Evolutionary conservation across 1,284 basidiomycete genomes (phyloP).

Genomic region (Irpex sp.): DNA sequence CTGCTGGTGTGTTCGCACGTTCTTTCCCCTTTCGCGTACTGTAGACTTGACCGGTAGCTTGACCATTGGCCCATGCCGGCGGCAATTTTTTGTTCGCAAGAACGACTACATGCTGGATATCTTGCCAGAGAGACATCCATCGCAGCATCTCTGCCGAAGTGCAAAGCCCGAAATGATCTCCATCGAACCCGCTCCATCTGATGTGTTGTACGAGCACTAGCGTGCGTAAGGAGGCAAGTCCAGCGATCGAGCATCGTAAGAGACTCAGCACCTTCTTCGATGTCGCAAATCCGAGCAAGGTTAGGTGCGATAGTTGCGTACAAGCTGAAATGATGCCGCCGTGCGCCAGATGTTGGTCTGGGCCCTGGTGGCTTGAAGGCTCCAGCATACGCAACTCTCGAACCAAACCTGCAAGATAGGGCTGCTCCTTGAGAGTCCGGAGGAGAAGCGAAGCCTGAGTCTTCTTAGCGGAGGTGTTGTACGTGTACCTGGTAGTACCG

Average conservation of each 20-base stretch:
- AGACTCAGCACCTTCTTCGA: not conserved
- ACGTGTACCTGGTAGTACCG: not conserved
- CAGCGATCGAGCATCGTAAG: not conserved
- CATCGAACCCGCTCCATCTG: not conserved
- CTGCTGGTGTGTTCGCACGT: no score
- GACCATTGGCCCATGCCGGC: not conserved
- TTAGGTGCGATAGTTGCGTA: not conserved
- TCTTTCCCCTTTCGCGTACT: no score
- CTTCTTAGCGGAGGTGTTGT: no score
- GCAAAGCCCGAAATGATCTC: not conserved
- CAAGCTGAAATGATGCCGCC: not conserved
- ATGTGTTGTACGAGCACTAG: not conserved
- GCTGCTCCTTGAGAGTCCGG: not conserved
- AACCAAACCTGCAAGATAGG: not conserved
- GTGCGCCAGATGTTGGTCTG: not conserved
- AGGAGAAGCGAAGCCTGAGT: not conserved
- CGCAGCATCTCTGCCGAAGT: not conserved
- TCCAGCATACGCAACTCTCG: not conserved
- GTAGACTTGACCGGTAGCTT: not conserved
- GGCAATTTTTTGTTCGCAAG: not conserved
- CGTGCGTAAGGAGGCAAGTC: not conserved
- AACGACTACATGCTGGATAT: not conserved
- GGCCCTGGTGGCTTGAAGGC: not conserved
- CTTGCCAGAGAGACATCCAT: not conserved
- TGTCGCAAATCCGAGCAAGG: not conserved